Evolutionary conservation across 2,329 filamentous ascomycete genomes (phyloP), one percentile per base, ranked within the genome.

Genomic region (Aspergillus aculeatus): DNA sequence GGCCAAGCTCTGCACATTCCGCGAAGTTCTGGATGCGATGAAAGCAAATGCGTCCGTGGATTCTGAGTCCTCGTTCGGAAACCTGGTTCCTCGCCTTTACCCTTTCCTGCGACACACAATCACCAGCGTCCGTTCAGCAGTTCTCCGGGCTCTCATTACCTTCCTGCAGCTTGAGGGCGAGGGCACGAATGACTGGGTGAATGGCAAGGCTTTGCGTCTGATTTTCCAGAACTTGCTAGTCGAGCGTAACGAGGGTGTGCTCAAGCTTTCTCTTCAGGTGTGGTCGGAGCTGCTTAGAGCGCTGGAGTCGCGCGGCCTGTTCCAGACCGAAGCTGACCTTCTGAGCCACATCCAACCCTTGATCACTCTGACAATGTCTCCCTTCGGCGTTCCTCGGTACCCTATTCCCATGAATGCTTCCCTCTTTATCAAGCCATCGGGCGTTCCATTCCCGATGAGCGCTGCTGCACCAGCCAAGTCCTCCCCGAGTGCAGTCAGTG

Each of bases 41-140:
- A 96, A 96, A 77, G 80, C 82, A 31, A 96, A 96, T 58, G 94
- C 94, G 7, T 86, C 87, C 7, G 83, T 89, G 68, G 90, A 97
- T 69, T 85, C 91, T 12, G 89, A 93, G 67, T 89, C 94, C 57
- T 96, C 94, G 1, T 99, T 99, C 73, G 91, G 91, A 4, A 86
- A 95, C 63, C 83, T 99, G 32, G 94, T 99, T 5, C 95, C 96
- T 24, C 87, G 95, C 50, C 86, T 99, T 3, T 99, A 97, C 71
- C 94, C 94, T 3, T 99, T 99, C 82, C 80, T 99, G 49, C 89
- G 95, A 59, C 95, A 99, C 75, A 99, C 96, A 6, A 98, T 99
- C 68, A 96, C 92, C 1, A 96, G 91, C 58, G 95, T 99, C 52
- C 90, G 95, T 56, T 89, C 94, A 47, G 94, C 95, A 10, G 95